phyloP scores from a whole-genome alignment of 116 monocot genomes.

The Iris pallida region DNA sequence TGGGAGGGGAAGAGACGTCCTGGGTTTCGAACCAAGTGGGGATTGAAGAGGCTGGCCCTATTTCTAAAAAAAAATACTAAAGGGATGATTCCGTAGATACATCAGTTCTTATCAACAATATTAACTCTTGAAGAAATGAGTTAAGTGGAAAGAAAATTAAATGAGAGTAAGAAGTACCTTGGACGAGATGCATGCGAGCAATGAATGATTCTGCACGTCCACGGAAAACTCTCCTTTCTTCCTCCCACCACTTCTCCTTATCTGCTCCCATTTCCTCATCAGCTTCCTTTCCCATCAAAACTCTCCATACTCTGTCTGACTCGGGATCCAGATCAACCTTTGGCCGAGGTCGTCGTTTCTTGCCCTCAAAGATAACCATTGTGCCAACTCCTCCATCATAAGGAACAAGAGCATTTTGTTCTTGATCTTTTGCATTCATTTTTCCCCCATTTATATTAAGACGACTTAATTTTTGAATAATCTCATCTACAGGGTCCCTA shows the following conservation, averaged over 20 bases:
- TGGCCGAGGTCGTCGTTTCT: constrained; percentile 25
- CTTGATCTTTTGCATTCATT: constrained; percentile 7
- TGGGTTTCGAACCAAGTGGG: no score
- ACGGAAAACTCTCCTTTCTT: constrained; percentile 46
- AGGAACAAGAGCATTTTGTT: constrained; percentile 26
- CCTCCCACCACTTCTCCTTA: constrained; percentile 58
- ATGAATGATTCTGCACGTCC: constrained; percentile 59
- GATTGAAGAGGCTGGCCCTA: no score
- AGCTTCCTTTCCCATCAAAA: constrained; percentile 43
- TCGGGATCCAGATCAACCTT: constrained; percentile 52
- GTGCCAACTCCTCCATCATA: constrained; percentile 19
- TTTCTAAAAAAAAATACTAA: no score
- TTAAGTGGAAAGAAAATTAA: neutral
- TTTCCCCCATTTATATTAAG: constrained; percentile 31
- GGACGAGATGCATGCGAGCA: constrained; percentile 65
- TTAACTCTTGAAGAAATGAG: neutral
- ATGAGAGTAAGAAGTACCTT: constrained; percentile 31
- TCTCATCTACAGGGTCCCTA: constrained; percentile 33
- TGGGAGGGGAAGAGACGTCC: no score
- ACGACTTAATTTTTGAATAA: constrained; percentile 34
- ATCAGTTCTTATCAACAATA: no score
- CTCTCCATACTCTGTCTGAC: constrained; percentile 43
- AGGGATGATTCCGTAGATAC: no score
- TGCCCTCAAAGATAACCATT: constrained; percentile 25
- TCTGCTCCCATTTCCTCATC: constrained; percentile 22